Percentiles rank a stretch among this genome's conserved stretches.
phyloP scores from a whole-genome alignment of 1,284 basidiomycete genomes.

The Ustilago hordei region DNA sequence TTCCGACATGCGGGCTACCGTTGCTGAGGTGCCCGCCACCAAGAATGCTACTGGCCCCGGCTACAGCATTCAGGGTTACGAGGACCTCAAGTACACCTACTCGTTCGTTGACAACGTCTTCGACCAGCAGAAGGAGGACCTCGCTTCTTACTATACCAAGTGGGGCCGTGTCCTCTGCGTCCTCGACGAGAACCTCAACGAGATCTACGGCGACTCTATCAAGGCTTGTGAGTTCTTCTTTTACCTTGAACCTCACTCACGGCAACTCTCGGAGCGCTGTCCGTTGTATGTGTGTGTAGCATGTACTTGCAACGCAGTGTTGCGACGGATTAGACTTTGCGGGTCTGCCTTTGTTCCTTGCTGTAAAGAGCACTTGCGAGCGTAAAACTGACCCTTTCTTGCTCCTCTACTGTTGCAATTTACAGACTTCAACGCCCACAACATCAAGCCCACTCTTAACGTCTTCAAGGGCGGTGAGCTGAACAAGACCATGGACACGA shows the following conservation, averaged over 20 bases:
- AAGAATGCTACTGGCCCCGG: slow-evolving; percentile 58
- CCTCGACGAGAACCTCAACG: slow-evolving; percentile 70
- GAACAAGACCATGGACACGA: slow-evolving; percentile 72
- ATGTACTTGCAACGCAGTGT: neutral
- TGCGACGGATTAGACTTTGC: neutral
- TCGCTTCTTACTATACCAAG: slow-evolving; percentile 71
- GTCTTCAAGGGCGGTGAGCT: slow-evolving; percentile 72
- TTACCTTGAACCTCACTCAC: neutral
- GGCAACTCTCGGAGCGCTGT: neutral
- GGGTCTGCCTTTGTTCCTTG: neutral
- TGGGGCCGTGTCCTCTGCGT: slow-evolving; percentile 71
- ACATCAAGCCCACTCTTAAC: slow-evolving; percentile 71
- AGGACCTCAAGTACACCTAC: slow-evolving; percentile 68
- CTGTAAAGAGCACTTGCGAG: neutral
- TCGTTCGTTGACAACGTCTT: slow-evolving; percentile 71
- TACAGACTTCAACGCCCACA: slow-evolving; percentile 70
- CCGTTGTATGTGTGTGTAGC: neutral
- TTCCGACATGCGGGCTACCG: slow-evolving; percentile 71
- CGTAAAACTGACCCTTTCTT: neutral
- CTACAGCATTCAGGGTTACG: slow-evolving; percentile 58
- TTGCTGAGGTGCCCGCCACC: slow-evolving; percentile 65
- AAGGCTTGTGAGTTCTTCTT: slow-evolving; percentile 48
- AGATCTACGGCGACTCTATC: slow-evolving; percentile 66
- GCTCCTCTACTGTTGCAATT: slow-evolving; percentile 36
- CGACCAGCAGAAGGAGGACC: slow-evolving; percentile 69